Evolutionary conservation across 306 rosid genomes (phyloP).

Genomic region (Prunus campanulata): DNA sequence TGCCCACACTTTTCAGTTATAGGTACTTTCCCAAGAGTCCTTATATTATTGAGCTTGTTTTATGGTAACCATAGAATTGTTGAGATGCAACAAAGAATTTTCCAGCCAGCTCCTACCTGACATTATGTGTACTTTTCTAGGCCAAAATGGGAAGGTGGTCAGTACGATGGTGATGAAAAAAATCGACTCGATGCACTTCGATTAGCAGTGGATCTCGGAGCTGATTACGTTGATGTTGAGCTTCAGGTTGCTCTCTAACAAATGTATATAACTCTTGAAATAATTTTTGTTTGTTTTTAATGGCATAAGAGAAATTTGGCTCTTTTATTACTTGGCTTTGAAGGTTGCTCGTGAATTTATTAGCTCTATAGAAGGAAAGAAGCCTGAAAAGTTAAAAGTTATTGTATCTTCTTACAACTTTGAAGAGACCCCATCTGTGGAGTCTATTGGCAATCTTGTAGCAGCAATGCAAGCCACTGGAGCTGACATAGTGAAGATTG

Average conservation of each 20-base stretch:
- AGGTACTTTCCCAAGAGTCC: conserved; percentile 33
- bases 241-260: conserved; percentile 56
- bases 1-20: conserved; percentile 58
- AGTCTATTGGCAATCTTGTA: conserved; percentile 86
- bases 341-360: conserved; percentile 76
- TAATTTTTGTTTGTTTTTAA: not conserved
- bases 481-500: conserved; percentile 93
- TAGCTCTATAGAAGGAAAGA: conserved; percentile 60
- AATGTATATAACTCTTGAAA: not conserved
- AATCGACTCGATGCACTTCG: conserved; percentile 59
- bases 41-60: not conserved
- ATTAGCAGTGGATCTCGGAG: conserved; percentile 76
- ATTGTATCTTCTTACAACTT: conserved; percentile 94
- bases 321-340: conserved; percentile 22
- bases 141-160: conserved; percentile 89
- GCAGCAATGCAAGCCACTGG: conserved; percentile 87
- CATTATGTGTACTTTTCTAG: conserved; percentile 32
- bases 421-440: conserved; percentile 70
- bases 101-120: conserved; percentile 1
- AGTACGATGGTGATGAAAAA: conserved; percentile 76
- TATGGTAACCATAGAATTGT: not conserved
- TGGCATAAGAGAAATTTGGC: no score
- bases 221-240: conserved; percentile 82
- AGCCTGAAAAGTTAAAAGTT: conserved; percentile 57
- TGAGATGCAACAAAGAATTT: not conserved